Percentiles rank a stretch among this genome's conserved stretches.
These are phyloP conservation scores for Lizonia empirigonia DNA, from an alignment of 2,329 filamentous ascomycete species.

Conservation along the genomic window DNA sequence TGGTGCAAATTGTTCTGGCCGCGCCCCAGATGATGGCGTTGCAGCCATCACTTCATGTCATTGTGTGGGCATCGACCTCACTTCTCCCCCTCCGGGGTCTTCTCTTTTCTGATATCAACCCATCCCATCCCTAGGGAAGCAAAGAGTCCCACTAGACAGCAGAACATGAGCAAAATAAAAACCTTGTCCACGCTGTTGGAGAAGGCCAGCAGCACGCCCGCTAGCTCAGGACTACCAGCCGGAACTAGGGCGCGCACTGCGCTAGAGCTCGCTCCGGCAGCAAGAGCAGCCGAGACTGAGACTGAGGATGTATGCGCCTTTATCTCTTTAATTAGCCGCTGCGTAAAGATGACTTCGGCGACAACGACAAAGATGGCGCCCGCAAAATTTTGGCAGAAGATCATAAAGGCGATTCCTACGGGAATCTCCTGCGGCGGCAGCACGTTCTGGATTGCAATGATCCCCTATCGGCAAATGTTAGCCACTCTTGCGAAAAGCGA, in stretches of 20 bases:
- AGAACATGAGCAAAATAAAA: background rate
- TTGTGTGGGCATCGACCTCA: too few relatives aligned
- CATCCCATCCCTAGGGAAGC: constrained; percentile 9
- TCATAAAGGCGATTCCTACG: background rate
- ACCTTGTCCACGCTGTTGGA: background rate
- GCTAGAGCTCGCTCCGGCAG: constrained; percentile 2
- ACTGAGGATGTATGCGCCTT: background rate
- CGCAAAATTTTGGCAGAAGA: background rate
- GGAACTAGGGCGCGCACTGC: constrained; percentile 6
- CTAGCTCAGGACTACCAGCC: constrained; percentile 3
- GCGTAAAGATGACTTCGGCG: background rate
- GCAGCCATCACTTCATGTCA: too few relatives aligned
- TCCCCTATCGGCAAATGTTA: too few relatives aligned
- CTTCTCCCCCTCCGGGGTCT: background rate
- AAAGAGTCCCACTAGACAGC: background rate
- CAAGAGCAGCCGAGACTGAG: background rate
- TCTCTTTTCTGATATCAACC: constrained; percentile 3
- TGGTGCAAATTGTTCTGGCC: too few relatives aligned
- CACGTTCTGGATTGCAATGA: background rate
- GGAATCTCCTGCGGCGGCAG: background rate
- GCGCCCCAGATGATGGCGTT: too few relatives aligned
- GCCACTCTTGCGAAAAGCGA: too few relatives aligned
- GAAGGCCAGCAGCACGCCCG: constrained; percentile 4
- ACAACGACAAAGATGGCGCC: background rate
- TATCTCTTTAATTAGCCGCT: background rate